Evolutionary conservation across 768 basidiomycete genomes (phyloP).

Genomic region (Lenzites betulinus): DNA sequence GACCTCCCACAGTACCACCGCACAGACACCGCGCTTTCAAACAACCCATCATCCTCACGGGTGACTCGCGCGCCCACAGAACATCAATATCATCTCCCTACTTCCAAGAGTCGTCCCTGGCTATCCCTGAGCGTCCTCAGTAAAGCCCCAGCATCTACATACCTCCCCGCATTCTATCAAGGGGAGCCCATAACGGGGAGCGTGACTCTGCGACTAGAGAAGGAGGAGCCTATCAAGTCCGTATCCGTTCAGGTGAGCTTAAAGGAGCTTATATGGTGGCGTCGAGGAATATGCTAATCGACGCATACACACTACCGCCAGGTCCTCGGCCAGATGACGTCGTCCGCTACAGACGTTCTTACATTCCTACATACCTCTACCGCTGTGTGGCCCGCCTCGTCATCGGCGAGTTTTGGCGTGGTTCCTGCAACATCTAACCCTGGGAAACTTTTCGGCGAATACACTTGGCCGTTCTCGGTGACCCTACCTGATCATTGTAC

Average conservation of each 20-base stretch:
- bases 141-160: neutral
- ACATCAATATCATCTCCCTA: constrained; percentile 11
- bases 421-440: neutral
- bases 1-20: constrained; percentile 8
- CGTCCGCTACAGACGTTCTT: constrained; percentile 16
- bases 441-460: constrained; percentile 22
- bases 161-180: constrained; percentile 12
- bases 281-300: neutral
- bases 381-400: constrained; percentile 14
- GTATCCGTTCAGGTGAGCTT: constrained; percentile 17
- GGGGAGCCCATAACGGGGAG: constrained; percentile 11
- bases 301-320: neutral
- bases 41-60: neutral
- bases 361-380: constrained; percentile 13
- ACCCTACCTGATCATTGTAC: constrained; percentile 20
- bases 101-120: constrained; percentile 10
- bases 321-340: constrained; percentile 17
- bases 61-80: neutral
- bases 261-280: neutral
- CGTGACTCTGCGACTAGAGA: constrained; percentile 9
- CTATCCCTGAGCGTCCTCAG: constrained; percentile 15
- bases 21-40: neutral
- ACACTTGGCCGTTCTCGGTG: constrained; percentile 25
- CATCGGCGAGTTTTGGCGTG: neutral
- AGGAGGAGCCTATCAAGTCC: constrained; percentile 17